Evolutionary conservation across 441 rosid genomes (phyloP).

Genomic region (Capsella rubella): DNA sequence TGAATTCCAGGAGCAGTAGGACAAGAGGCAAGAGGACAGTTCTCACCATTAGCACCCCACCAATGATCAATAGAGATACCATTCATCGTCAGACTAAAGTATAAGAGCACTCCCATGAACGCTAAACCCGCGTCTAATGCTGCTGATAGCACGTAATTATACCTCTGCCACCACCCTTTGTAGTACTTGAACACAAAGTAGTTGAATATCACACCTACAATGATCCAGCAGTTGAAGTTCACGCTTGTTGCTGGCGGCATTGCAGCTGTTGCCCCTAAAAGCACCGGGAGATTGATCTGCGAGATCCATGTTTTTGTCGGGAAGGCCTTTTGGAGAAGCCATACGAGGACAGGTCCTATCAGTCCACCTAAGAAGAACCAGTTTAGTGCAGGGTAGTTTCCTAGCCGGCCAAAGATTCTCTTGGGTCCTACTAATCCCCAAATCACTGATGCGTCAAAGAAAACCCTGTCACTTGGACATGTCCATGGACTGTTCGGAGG

Average conservation of each 20-base stretch:
- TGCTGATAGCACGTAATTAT: constrained; percentile 82
- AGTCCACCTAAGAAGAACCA: constrained; percentile 88
- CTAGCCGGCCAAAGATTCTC: constrained; percentile 67
- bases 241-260: constrained; percentile 85
- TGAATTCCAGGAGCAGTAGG: constrained; percentile 72
- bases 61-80: constrained; percentile 44
- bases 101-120: constrained; percentile 75
- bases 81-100: constrained; percentile 59
- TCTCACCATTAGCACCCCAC: constrained; percentile 83
- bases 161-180: constrained; percentile 82
- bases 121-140: constrained; percentile 86
- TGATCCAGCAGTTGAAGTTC: constrained; percentile 75
- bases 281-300: constrained; percentile 72
- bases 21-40: constrained; percentile 71
- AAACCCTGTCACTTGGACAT: constrained; percentile 74
- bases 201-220: constrained; percentile 64
- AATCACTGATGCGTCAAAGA: constrained; percentile 86
- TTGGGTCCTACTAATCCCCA: constrained; percentile 90
- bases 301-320: constrained; percentile 72
- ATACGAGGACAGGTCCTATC: constrained; percentile 64
- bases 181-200: constrained; percentile 59
- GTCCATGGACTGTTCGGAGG: constrained; percentile 86
- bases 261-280: constrained; percentile 63
- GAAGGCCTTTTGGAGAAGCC: constrained; percentile 67
- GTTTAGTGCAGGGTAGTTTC: constrained; percentile 71